A percentile compares a stretch with the other conserved stretches of the same genome.
phyloP scores from a whole-genome alignment of 176 grass and related monocot genomes.

The Avena atlantica region DNA sequence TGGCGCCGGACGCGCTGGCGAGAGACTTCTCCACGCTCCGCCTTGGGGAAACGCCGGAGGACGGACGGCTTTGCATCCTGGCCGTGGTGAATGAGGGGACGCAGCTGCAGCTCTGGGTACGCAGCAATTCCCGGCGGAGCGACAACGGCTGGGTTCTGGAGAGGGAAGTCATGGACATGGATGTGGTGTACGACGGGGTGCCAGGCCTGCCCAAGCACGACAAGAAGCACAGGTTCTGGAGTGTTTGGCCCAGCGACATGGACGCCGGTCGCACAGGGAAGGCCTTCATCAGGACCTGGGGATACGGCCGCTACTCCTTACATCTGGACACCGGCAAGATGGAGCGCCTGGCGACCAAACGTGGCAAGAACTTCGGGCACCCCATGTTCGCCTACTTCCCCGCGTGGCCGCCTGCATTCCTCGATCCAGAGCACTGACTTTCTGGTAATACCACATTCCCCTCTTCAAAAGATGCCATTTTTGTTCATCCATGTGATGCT shows the following conservation, averaged over 20 bases:
- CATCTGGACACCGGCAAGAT: neutral
- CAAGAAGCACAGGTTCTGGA: neutral
- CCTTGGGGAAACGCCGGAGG: neutral
- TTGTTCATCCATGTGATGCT: no score
- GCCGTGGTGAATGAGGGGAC: neutral
- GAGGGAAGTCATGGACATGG: neutral
- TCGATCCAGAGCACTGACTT: no score
- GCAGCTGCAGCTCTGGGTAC: neutral
- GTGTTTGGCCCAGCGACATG: slow-evolving; percentile 17
- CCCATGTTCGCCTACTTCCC: no score
- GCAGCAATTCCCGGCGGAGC: neutral
- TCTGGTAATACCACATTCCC: no score
- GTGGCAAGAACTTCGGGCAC: neutral
- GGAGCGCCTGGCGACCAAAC: neutral
- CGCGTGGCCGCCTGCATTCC: no score
- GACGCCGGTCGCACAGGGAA: neutral
- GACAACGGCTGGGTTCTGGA: slow-evolving; percentile 27
- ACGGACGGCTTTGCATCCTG: neutral
- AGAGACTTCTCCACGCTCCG: neutral
- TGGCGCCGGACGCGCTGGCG: neutral
- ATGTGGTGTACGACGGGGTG: neutral
- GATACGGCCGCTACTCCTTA: neutral
- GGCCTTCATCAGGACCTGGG: neutral
- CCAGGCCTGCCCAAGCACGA: neutral
- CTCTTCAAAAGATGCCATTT: no score